Evolutionary conservation across 2,329 filamentous ascomycete genomes (phyloP), one percentile per base, ranked within the genome.

Genomic region (Aspergillus viridinutans): DNA sequence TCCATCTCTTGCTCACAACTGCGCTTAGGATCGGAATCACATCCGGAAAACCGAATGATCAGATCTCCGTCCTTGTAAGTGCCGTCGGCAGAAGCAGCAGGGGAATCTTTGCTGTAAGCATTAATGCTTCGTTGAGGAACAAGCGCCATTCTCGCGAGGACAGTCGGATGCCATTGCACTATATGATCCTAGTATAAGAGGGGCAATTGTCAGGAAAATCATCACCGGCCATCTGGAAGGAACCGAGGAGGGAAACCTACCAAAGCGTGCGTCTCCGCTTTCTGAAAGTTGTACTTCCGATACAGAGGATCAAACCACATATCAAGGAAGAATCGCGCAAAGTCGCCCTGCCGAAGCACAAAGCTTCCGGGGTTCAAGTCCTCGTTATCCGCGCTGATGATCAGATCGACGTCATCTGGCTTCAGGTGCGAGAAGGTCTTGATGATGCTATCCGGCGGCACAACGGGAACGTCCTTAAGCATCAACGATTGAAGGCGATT

Each of bases 301-400:
- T 96, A 99, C 47, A 97, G 79, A 50, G 94, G 94, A 72, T 97
- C 92, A 69, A 94, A 96, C 94, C 94, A 99, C 1, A 90, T 89
- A 72, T 99, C 94, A 20, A 97, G 76, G 69, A 99, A 90, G 78
- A 90, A 99, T 69, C 89, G 89, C 48, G 90, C 89, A 90, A 93
- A 99, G 55, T 94, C 90, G 23, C 92, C 91, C 59, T 89, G 90
- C 60, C 86, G 83, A 12, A 99, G 72, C 14, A 97, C 78, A 60
- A 96, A 88, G 74, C 90, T 96, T 10, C 85, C 85, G 17, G 86
- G 83, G 26, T 85, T 85, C 53, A 99, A 72, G 5, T 93, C 92
- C 38, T 90, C 87, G 50, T 83, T 84, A 70, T 99, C 94, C 75
- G 97, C 92, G 6, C 90, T 89, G 40, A 97, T 73, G 42, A 97